Conservation (phyloP, 2,329 filamentous ascomycete species). For the Fusarium torreyae region DNA sequence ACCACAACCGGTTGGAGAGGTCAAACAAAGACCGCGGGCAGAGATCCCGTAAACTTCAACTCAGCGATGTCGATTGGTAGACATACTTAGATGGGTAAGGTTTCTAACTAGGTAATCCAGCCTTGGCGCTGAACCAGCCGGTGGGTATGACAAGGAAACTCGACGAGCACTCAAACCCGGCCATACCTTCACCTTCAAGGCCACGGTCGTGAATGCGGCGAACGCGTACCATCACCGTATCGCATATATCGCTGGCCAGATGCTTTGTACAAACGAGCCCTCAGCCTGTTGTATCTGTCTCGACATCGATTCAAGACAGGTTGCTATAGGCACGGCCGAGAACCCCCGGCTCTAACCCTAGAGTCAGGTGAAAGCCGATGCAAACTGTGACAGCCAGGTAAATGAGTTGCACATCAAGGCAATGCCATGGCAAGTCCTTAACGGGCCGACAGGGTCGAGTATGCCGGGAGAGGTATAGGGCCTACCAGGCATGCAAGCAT, state of each 20-base stretch:
- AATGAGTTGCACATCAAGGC: neutral
- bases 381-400: slow-evolving; percentile 1
- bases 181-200: slow-evolving; percentile 2
- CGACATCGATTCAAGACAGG: neutral
- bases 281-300: neutral
- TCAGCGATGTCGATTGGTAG: slow-evolving; percentile 99
- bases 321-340: neutral
- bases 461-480: neutral
- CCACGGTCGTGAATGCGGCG: slow-evolving; percentile 4
- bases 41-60: slow-evolving; percentile 89
- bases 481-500: neutral
- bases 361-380: neutral
- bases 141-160: slow-evolving; percentile 26
- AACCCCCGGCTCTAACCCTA: neutral
- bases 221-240: slow-evolving; percentile 1
- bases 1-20: slow-evolving; percentile 71
- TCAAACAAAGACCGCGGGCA: slow-evolving; percentile 78
- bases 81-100: slow-evolving; percentile 29
- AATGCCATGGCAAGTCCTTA: neutral
- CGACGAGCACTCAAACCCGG: slow-evolving; percentile 5
- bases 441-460: neutral
- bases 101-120: slow-evolving; percentile 33
- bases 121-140: slow-evolving; percentile 10
- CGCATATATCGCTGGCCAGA: neutral
- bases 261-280: neutral